Evolutionary conservation across 164 flowering plant genomes (phyloP).

Genomic region (Buxus sempervirens): DNA sequence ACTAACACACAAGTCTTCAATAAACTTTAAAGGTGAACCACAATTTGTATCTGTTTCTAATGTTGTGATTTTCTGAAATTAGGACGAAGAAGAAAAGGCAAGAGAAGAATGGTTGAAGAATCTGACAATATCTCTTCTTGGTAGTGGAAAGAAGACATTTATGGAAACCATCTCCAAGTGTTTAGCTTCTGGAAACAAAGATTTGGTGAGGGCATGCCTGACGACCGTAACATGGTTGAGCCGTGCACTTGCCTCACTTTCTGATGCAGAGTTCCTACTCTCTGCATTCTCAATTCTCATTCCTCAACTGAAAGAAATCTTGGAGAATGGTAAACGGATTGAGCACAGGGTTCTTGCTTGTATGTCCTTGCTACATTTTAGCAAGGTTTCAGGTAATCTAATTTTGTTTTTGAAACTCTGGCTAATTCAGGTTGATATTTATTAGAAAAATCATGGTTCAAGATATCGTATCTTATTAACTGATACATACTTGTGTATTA

Average conservation of each 20-base stretch:
- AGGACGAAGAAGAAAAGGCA: conserved; percentile 55
- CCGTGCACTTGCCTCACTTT: conserved; percentile 38
- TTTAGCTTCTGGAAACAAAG: conserved; percentile 33
- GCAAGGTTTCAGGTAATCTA: conserved; percentile 54
- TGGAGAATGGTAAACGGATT: conserved; percentile 36
- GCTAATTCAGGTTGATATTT: no score
- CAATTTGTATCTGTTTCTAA: background rate
- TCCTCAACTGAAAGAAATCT: conserved; percentile 37
- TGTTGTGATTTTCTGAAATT: conserved; percentile 3
- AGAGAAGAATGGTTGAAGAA: conserved; percentile 47
- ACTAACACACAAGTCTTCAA: no score
- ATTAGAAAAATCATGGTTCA: no score
- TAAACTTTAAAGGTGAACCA: no score
- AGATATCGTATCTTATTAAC: no score
- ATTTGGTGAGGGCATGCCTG: conserved; percentile 44
- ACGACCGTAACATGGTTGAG: conserved; percentile 63
- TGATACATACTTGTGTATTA: no score
- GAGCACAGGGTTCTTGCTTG: conserved; percentile 60
- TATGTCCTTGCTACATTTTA: conserved; percentile 53
- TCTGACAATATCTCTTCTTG: conserved; percentile 43
- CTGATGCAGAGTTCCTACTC: conserved; percentile 46
- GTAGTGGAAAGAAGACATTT: conserved; percentile 43
- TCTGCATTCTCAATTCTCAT: conserved; percentile 49
- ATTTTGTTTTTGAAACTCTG: background rate
- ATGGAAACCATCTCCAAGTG: conserved; percentile 49